Conservation (phyloP, 495 filamentous ascomycete species). For the Extremus antarcticus region DNA sequence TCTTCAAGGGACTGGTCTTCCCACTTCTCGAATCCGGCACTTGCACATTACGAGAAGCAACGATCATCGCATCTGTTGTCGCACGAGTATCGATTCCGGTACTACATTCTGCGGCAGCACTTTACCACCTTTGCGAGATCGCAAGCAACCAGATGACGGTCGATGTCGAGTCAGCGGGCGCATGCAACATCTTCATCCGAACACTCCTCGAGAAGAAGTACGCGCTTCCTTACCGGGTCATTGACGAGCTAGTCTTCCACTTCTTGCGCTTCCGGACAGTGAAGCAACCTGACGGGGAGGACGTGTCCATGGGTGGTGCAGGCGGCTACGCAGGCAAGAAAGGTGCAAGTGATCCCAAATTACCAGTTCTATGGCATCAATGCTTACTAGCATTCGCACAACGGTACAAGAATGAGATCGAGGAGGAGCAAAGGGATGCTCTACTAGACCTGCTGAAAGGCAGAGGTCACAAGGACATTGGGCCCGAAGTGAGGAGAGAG, state of each 20-base stretch:
- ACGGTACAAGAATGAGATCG: slow-evolving; percentile 85
- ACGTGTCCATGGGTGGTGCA: slow-evolving; percentile 38
- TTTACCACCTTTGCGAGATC: slow-evolving; percentile 86
- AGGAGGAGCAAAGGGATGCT: slow-evolving; percentile 86
- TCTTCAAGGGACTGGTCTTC: slow-evolving; percentile 94
- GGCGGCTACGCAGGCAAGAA: slow-evolving; percentile 20
- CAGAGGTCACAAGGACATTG: slow-evolving; percentile 78
- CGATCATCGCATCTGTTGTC: slow-evolving; percentile 76
- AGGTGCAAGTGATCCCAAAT: slow-evolving; percentile 35
- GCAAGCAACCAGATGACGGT: slow-evolving; percentile 66
- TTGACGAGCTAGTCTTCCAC: slow-evolving; percentile 92
- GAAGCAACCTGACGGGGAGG: slow-evolving; percentile 33
- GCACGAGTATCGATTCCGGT: slow-evolving; percentile 73
- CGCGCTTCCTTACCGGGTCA: slow-evolving; percentile 84
- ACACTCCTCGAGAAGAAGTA: slow-evolving; percentile 93
- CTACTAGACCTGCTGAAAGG: slow-evolving; percentile 78
- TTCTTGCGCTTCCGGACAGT: slow-evolving; percentile 74
- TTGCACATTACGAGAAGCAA: slow-evolving; percentile 81
- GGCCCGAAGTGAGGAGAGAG: slow-evolving; percentile 84
- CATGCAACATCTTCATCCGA: slow-evolving; percentile 87
- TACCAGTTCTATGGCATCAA: slow-evolving; percentile 89
- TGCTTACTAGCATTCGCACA: slow-evolving; percentile 82
- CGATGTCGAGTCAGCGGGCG: slow-evolving; percentile 57
- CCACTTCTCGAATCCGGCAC: slow-evolving; percentile 66
- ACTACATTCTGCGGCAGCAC: slow-evolving; percentile 81